Evolutionary conservation across 495 filamentous ascomycete species (phyloP).

Genomic region (Penicillium egyptiacum): DNA sequence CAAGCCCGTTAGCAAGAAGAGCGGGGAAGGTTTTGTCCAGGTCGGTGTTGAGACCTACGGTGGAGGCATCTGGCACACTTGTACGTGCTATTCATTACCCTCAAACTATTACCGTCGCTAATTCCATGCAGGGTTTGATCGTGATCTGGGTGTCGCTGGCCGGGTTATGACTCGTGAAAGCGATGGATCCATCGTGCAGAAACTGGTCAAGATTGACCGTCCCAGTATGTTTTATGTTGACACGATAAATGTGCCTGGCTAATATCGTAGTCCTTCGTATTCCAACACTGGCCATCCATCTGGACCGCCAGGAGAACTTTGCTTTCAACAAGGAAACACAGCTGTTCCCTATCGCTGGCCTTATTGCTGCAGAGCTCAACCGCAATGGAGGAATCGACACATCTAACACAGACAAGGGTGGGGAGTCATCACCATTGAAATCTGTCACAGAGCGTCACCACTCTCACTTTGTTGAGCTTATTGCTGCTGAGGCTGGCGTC

Average conservation of each 20-base stretch:
- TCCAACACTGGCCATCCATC: constrained; percentile 89
- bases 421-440: constrained; percentile 65
- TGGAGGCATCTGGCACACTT: constrained; percentile 73
- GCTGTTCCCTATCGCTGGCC: constrained; percentile 86
- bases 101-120: background rate
- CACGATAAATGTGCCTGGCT: constrained; percentile 6
- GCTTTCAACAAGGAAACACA: constrained; percentile 96
- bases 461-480: constrained; percentile 75
- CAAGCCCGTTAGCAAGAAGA: constrained; percentile 92
- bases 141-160: constrained; percentile 88
- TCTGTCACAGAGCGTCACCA: constrained; percentile 83
- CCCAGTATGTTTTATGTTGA: constrained; percentile 56
- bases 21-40: constrained; percentile 84
- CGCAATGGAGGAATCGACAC: constrained; percentile 52
- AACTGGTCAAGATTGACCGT: constrained; percentile 84
- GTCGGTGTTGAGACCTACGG: constrained; percentile 97
- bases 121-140: constrained; percentile 74
- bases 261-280: constrained; percentile 69
- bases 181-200: constrained; percentile 75
- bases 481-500: constrained; percentile 77
- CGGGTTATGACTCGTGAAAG: constrained; percentile 76
- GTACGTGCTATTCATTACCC: constrained; percentile 30
- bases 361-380: constrained; percentile 85
- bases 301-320: constrained; percentile 82
- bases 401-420: constrained; percentile 38